Evolutionary conservation across 73 alveolate species (phyloP), one percentile per base, ranked within the genome.

Genomic region (Symbiodinium pilosum): DNA sequence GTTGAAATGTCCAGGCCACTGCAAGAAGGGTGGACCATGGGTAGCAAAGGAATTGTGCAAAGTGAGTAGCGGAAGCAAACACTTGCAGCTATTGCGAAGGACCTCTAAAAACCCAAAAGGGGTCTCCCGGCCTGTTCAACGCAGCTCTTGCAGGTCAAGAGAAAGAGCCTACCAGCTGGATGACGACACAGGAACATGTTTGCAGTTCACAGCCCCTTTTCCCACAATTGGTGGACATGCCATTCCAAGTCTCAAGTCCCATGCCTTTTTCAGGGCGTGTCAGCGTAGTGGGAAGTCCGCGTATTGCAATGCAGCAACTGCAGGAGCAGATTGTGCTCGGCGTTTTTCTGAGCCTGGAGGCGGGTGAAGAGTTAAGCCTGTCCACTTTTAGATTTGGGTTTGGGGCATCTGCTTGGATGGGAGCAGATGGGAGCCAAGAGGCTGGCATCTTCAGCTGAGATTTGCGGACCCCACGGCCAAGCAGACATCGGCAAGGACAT

Each of bases 321-420:
- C n/a, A 71, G 85, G 85, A 71, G 43, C 44, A 71, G 85, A 71
- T 71, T 30, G 85, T 71, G 12, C 85, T 71, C 12, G 41, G 32
- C 43, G 85, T 71, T 28, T 71, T 71, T 43, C 85, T 71, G 85
- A 71, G 95, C 87, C 69, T 84, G n/a, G 95, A 88, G 36, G 75
- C 86, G 36, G 73, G 93, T 4, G 43, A 14, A 47, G 59, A 47
- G 59, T 47, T 47, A 9, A 9, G 59, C 59, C n/a, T n/a, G n/a
- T n/a, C n/a, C n/a, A n/a, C n/a, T n/a, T n/a, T n/a, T n/a, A n/a
- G n/a, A n/a, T n/a, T n/a, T n/a, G n/a, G n/a, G n/a, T n/a, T n/a
- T n/a, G n/a, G n/a, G n/a, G n/a, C n/a, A n/a, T n/a, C n/a, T n/a
- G n/a, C n/a, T n/a, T n/a, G n/a, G n/a, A n/a, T n/a, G n/a, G n/a